phyloP scores from a whole-genome alignment of 257 asterid genomes.

The Przewalskia tangutica region DNA sequence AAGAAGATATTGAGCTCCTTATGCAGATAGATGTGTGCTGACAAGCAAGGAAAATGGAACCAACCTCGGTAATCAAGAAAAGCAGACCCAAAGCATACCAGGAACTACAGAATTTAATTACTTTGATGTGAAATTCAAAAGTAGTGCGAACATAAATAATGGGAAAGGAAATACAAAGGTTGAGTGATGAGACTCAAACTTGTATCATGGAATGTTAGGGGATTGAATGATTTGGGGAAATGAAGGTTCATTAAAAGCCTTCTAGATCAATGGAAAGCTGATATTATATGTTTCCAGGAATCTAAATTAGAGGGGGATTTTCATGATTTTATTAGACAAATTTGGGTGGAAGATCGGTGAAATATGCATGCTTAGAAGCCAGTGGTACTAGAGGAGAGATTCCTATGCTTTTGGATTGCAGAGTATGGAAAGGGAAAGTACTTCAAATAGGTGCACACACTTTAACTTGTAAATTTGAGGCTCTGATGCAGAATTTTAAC shows the following conservation, averaged over 20 bases:
- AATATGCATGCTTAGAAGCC: neutral
- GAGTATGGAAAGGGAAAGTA: neutral
- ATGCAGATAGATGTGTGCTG: neutral
- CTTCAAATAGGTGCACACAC: neutral
- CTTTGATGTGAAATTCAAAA: too few relatives aligned
- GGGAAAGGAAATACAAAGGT: neutral
- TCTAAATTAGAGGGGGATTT: neutral
- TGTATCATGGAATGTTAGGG: neutral
- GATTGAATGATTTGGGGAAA: neutral
- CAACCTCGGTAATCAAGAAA: neutral
- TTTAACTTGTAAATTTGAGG: neutral
- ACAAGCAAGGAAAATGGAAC: neutral
- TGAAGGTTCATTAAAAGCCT: neutral
- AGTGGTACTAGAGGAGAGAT: neutral
- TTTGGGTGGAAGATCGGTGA: neutral
- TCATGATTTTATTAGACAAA: neutral
- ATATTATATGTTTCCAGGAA: neutral
- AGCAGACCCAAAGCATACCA: neutral
- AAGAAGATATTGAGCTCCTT: neutral
- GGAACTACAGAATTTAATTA: neutral
- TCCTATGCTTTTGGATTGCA: neutral
- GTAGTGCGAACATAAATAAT: neutral
- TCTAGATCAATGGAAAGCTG: neutral
- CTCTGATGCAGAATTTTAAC: too few relatives aligned
- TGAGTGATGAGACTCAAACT: neutral